Evolutionary conservation across 2,329 filamentous ascomycete species (phyloP).

Genomic region (Xylaria multiplex): DNA sequence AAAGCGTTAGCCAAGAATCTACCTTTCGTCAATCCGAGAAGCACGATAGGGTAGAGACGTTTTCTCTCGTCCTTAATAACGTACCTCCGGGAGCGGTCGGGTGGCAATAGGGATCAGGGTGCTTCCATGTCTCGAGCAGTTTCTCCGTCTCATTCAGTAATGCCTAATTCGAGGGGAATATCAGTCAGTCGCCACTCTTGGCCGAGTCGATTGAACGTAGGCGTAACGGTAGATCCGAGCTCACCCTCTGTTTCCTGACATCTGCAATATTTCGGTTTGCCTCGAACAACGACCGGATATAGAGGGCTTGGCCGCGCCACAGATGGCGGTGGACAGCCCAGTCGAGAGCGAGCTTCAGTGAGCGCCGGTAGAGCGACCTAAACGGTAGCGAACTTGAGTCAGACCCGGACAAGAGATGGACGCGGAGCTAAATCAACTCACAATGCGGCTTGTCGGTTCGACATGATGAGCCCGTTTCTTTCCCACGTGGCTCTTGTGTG

Average conservation of each 20-base stretch:
- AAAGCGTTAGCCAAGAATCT: conserved; percentile 18
- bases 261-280: conserved; percentile 88
- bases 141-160: conserved; percentile 89
- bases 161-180: conserved; percentile 63
- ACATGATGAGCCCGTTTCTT: conserved; percentile 50
- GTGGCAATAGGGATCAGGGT: conserved; percentile 90
- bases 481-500: conserved; percentile 18
- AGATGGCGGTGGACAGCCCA: conserved; percentile 93
- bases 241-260: conserved; percentile 85
- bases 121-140: conserved; percentile 92
- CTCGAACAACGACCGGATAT: conserved; percentile 95
- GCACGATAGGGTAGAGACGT: not conserved
- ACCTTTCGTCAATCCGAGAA: not conserved
- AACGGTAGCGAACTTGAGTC: conserved; percentile 25
- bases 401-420: conserved; percentile 22
- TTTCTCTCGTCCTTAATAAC: conserved; percentile 41
- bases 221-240: conserved; percentile 2
- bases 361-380: conserved; percentile 87
- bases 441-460: conserved; percentile 62
- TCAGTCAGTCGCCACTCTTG: conserved; percentile 30
- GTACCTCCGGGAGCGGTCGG: conserved; percentile 94
- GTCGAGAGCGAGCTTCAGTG: conserved; percentile 91
- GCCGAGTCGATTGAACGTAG: conserved; percentile 11
- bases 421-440: conserved; percentile 50
- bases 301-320: conserved; percentile 95